A percentile compares a stretch with the other conserved stretches of the same genome.
Conservation (phyloP, 257 asterid genomes). For the Solanum piurae region DNA sequence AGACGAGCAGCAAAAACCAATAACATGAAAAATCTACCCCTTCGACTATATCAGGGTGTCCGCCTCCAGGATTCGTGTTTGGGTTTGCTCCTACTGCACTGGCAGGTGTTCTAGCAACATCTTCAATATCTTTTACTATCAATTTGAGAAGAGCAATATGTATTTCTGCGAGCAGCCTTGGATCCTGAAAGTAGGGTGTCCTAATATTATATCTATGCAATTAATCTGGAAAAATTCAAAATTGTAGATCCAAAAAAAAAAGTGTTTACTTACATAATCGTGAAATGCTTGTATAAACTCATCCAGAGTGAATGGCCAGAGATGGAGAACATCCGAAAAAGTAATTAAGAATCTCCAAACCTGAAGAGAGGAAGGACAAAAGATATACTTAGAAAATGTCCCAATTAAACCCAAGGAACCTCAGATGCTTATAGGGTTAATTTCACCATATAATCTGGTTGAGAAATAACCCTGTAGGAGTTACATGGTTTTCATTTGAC, state of each 20-base stretch:
- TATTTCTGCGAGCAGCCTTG: slow-evolving; percentile 79
- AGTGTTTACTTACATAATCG: slow-evolving; percentile 40
- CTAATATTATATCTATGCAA: not conserved
- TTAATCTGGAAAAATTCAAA: not conserved
- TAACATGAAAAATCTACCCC: slow-evolving; percentile 43
- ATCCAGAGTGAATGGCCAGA: slow-evolving; percentile 92
- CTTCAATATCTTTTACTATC: slow-evolving; percentile 76
- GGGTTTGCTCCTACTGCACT: slow-evolving; percentile 38
- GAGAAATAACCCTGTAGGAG: not conserved
- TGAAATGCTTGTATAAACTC: slow-evolving; percentile 77
- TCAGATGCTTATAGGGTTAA: not conserved
- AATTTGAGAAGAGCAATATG: slow-evolving; percentile 67
- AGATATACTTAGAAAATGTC: not conserved
- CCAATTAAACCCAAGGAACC: not conserved
- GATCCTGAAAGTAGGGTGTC: slow-evolving; percentile 36
- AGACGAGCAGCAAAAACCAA: not conserved
- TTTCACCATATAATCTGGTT: not conserved
- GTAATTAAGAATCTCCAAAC: slow-evolving; percentile 86
- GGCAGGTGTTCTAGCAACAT: slow-evolving; percentile 58
- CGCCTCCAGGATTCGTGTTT: slow-evolving; percentile 52
- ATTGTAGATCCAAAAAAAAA: not conserved
- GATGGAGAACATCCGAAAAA: slow-evolving; percentile 78
- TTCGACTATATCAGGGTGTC: slow-evolving; percentile 71
- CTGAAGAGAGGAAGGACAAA: slow-evolving; percentile 16
- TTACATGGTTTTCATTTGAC: not conserved